These are phyloP conservation scores for Friedmanniomyces simplex DNA, from an alignment of 495 filamentous ascomycete genomes.

Conservation along the genomic window DNA sequence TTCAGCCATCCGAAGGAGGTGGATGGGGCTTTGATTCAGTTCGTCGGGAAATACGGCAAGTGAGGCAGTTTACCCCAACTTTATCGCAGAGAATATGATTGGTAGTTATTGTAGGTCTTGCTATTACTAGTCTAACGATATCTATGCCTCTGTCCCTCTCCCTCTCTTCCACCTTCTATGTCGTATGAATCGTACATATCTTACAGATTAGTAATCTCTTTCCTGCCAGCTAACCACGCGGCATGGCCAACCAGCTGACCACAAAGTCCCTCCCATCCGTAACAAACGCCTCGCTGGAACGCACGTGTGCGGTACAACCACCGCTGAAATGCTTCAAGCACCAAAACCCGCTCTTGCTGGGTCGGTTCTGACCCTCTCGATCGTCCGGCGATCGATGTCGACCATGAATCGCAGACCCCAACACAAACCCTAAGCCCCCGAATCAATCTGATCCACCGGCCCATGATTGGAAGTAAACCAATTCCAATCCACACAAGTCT, in stretches of 20 bases:
- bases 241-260: neutral
- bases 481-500: constrained; percentile 19
- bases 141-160: too few species aligned
- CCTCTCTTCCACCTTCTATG: neutral
- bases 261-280: neutral
- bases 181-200: neutral
- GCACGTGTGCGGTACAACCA: neutral
- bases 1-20: constrained; percentile 46
- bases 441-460: constrained; percentile 21
- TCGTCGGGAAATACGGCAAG: constrained; percentile 35
- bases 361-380: too few species aligned
- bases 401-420: too few species aligned
- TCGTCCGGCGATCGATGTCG: neutral
- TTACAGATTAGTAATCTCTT: neutral
- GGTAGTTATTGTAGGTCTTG: too few species aligned
- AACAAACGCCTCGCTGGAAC: neutral
- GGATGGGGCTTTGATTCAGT: constrained; percentile 40
- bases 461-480: constrained; percentile 1
- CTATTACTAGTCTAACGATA: neutral
- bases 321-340: neutral
- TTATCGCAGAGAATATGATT: too few species aligned
- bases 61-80: neutral
- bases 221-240: neutral
- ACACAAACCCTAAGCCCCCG: constrained; percentile 8
- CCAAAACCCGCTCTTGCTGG: too few species aligned